These are phyloP conservation scores for Beauveria rudraprayagi DNA, from an alignment of 2,329 filamentous ascomycete species.

Conservation along the genomic window DNA sequence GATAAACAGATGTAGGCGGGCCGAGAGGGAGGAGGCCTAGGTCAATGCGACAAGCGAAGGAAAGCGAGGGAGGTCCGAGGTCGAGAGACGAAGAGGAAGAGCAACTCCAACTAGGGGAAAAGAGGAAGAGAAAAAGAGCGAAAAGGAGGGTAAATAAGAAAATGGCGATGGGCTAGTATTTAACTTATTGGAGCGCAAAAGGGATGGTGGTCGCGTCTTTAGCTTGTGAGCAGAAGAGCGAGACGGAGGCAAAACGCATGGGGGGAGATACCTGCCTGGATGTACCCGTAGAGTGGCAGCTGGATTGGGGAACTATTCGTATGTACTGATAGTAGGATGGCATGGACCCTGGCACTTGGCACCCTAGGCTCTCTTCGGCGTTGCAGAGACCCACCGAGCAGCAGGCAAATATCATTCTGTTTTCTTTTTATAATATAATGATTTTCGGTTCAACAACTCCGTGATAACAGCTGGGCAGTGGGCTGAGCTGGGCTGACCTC, in stretches of 20 bases:
- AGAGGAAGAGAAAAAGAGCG: neutral
- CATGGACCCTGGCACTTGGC: conserved; percentile 2
- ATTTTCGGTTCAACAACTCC: neutral
- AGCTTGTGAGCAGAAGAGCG: neutral
- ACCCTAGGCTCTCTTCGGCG: neutral
- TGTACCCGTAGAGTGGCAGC: neutral
- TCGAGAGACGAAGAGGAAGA: neutral
- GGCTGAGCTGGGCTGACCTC: neutral
- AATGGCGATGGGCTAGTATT: conserved; percentile 9
- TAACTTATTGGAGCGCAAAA: neutral
- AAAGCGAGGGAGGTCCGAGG: neutral
- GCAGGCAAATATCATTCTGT: neutral
- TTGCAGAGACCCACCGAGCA: neutral
- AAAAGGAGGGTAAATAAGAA: neutral
- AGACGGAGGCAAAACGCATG: neutral
- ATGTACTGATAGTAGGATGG: neutral
- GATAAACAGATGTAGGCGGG: neutral
- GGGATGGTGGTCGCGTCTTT: neutral
- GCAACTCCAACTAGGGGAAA: neutral
- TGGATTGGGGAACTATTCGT: neutral
- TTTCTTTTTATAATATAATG: neutral
- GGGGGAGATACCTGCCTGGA: neutral
- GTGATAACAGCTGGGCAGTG: neutral
- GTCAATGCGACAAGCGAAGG: neutral
- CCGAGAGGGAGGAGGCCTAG: conserved; percentile 2